A percentile compares a stretch with the other conserved stretches of the same genome.
phyloP scores from a whole-genome alignment of 768 basidiomycete genomes.

The Suillus hirtellus region DNA sequence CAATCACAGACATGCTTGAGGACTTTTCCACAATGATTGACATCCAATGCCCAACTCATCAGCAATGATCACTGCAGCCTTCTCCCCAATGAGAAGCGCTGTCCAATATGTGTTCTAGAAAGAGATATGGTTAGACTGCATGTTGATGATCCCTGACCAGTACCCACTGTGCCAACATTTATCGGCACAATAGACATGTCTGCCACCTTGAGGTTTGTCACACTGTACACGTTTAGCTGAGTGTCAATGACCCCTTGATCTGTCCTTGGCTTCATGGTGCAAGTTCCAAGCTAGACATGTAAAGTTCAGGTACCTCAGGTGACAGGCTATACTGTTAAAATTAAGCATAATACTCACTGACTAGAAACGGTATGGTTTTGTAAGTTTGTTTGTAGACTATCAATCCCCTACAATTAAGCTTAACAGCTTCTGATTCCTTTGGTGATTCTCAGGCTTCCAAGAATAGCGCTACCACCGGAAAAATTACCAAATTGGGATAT shows the following conservation, averaged over 20 bases:
- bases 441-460: too few species aligned
- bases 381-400: too few species aligned
- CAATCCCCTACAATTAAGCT: too few species aligned
- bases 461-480: too few species aligned
- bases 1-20: background rate
- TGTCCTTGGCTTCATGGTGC: conserved; percentile 63
- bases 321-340: too few species aligned
- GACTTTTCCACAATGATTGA: background rate
- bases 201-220: conserved; percentile 57
- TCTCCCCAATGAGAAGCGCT: conserved; percentile 49
- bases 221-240: conserved; percentile 61
- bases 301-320: conserved; percentile 23
- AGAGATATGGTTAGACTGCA: background rate
- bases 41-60: conserved; percentile 42
- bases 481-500: too few species aligned
- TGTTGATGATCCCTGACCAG: background rate
- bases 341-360: too few species aligned
- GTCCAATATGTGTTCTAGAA: conserved; percentile 41
- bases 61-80: conserved; percentile 56
- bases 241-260: conserved; percentile 62
- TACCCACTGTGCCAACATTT: conserved; percentile 33
- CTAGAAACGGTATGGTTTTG: too few species aligned
- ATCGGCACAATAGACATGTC: conserved; percentile 43
- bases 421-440: too few species aligned
- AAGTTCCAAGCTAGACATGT: conserved; percentile 54